Conservation (phyloP, 2,329 filamentous ascomycete species). For the Pseudogymnoascus sp. region DNA sequence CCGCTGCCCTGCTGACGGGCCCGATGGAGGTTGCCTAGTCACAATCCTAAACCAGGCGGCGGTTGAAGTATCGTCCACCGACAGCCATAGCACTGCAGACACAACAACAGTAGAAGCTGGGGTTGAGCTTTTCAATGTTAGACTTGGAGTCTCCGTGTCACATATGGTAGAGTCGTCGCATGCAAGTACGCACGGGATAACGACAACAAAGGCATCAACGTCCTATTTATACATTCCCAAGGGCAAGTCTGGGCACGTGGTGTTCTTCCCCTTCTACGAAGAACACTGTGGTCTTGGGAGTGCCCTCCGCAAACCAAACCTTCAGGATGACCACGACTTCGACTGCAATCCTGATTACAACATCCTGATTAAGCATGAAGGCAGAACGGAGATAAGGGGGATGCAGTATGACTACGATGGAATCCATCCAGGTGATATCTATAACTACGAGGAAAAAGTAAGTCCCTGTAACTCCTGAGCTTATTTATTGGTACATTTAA, state of each 20-base stretch:
- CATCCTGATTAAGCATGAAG: neutral
- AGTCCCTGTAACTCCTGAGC: neutral
- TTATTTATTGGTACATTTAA: neutral
- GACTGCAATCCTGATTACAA: neutral
- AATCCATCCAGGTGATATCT: neutral
- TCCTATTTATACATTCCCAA: neutral
- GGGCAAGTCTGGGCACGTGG: neutral
- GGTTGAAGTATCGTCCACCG: neutral
- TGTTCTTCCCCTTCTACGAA: neutral
- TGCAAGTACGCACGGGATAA: neutral
- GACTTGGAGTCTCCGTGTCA: neutral
- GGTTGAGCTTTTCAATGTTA: neutral
- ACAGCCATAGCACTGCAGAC: neutral
- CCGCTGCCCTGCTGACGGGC: neutral
- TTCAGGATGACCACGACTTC: neutral
- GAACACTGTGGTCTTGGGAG: neutral
- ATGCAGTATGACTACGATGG: neutral
- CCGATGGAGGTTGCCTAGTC: neutral
- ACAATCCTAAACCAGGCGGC: neutral
- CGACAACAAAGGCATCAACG: neutral
- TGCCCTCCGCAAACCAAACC: neutral
- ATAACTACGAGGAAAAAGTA: neutral
- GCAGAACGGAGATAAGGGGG: neutral
- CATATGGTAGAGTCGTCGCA: neutral
- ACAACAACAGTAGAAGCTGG: neutral